Conservation (phyloP, 805 yeast genomes). For the Metschnikowia henanensis region DNA sequence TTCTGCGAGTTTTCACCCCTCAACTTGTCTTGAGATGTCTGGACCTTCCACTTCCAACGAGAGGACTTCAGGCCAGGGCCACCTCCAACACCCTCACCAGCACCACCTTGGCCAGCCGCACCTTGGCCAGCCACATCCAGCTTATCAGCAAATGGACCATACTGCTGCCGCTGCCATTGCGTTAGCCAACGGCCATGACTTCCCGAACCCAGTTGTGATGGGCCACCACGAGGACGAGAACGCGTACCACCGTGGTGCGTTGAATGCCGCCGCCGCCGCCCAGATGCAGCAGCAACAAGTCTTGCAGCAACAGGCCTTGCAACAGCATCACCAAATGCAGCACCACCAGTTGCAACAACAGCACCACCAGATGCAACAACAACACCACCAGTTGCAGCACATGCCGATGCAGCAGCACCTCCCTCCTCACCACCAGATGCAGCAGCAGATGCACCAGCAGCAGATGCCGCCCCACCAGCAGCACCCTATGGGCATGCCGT, state of each 20-base stretch:
- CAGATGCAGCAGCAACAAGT: slow-evolving; percentile 20
- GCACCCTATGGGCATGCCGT: slow-evolving; percentile 19
- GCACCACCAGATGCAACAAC: slow-evolving; percentile 13
- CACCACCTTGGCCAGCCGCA: slow-evolving; percentile 19
- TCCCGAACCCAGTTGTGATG: slow-evolving; percentile 21
- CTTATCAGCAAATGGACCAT: slow-evolving; percentile 22
- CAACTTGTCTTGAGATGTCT: slow-evolving; percentile 14
- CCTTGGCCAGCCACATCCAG: slow-evolving; percentile 19
- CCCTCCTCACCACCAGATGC: slow-evolving; percentile 21
- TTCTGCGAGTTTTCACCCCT: too few species aligned
- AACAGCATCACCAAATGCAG: slow-evolving; percentile 19
- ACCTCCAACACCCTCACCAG: slow-evolving; percentile 11
- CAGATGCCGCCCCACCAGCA: slow-evolving; percentile 22
- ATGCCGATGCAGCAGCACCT: slow-evolving; percentile 19
- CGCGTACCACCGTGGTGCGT: slow-evolving; percentile 19
- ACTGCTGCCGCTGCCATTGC: slow-evolving; percentile 25
- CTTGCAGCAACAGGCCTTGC: slow-evolving; percentile 20
- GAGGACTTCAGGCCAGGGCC: slow-evolving; percentile 16
- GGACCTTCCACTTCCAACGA: slow-evolving; percentile 23
- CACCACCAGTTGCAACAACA: slow-evolving; percentile 19
- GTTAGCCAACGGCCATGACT: slow-evolving; percentile 21
- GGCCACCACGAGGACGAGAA: slow-evolving; percentile 21
- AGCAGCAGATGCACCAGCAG: slow-evolving; percentile 22
- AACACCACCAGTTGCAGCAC: slow-evolving; percentile 18
- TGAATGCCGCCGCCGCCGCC: slow-evolving; percentile 20